Percentiles rank a stretch among this genome's conserved stretches.
Conservation (phyloP, 805 yeast species). For the Myxozyma melibiosi region DNA sequence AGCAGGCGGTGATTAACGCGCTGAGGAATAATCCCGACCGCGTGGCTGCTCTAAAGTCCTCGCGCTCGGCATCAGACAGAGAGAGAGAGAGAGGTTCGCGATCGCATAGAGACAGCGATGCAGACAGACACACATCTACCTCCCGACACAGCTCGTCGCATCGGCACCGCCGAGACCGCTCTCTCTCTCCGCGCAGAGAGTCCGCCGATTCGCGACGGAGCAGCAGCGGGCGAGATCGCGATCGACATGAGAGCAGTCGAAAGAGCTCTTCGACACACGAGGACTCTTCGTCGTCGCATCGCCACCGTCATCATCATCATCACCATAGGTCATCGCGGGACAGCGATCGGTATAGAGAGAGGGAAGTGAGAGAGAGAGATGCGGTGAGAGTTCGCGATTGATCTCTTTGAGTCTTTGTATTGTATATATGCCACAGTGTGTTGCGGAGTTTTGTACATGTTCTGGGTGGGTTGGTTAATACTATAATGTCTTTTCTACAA, state of each 20-base stretch:
- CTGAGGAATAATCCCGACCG: conserved; percentile 29
- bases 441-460: conserved; percentile 2
- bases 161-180: neutral
- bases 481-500: too few species aligned
- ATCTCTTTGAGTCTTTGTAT: neutral
- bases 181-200: neutral
- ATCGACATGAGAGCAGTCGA: neutral
- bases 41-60: conserved; percentile 17
- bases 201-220: neutral
- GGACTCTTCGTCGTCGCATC: neutral
- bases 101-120: neutral
- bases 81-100: neutral
- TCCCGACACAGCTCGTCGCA: neutral
- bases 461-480: neutral
- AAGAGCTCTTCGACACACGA: neutral
- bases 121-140: neutral
- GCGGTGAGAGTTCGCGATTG: neutral
- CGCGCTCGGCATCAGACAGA: too few species aligned
- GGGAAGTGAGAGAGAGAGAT: too few species aligned
- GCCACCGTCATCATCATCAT: conserved; percentile 8
- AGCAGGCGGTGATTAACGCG: conserved; percentile 34
- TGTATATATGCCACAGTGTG: neutral
- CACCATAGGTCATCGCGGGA: conserved; percentile 6
- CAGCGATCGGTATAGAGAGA: conserved; percentile 5
- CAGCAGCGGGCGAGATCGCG: conserved; percentile 9